These are phyloP conservation scores for Mycothermus thermophilus DNA, from an alignment of 495 filamentous ascomycete genomes.

Conservation along the genomic window DNA sequence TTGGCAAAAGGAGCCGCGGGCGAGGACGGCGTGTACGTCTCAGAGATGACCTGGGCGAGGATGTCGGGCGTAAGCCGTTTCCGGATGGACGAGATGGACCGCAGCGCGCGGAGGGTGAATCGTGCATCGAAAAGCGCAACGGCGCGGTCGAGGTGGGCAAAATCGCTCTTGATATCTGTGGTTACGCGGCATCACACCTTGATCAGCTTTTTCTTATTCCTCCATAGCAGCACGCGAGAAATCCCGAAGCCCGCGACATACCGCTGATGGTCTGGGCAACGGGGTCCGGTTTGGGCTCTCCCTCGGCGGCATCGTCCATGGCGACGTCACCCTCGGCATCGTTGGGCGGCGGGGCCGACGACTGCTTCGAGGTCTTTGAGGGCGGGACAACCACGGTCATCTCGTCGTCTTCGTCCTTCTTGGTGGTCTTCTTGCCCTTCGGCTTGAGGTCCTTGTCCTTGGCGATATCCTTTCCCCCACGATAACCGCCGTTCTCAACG, in stretches of 20 bases:
- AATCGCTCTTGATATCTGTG: conserved; percentile 87
- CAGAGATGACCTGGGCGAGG: conserved; percentile 63
- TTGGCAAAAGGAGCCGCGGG: conserved; percentile 48
- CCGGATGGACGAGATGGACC: conserved; percentile 88
- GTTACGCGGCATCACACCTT: no score
- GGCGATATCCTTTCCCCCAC: conserved; percentile 64
- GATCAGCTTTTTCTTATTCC: no score
- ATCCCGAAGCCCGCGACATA: no score
- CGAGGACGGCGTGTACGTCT: conserved; percentile 51
- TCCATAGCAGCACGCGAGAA: no score
- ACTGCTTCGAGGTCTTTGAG: conserved; percentile 53
- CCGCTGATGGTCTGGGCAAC: conserved; percentile 42
- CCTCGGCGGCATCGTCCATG: conserved; percentile 51
- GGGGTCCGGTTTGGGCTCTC: conserved; percentile 53
- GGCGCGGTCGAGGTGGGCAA: conserved; percentile 77
- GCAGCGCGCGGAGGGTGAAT: conserved; percentile 84
- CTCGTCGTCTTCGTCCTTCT: conserved; percentile 51
- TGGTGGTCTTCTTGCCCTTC: conserved; percentile 49
- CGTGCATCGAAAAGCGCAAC: conserved; percentile 87
- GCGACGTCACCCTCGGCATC: conserved; percentile 59
- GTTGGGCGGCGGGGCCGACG: conserved; percentile 40
- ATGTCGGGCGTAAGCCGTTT: conserved; percentile 76
- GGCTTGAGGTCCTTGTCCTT: conserved; percentile 57
- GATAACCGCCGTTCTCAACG: conserved; percentile 59
- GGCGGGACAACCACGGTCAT: conserved; percentile 82